Base-by-base conservation (phyloP, 2,329 filamentous ascomycete genomes). In the Chrysoporthe austroafricana region DNA sequence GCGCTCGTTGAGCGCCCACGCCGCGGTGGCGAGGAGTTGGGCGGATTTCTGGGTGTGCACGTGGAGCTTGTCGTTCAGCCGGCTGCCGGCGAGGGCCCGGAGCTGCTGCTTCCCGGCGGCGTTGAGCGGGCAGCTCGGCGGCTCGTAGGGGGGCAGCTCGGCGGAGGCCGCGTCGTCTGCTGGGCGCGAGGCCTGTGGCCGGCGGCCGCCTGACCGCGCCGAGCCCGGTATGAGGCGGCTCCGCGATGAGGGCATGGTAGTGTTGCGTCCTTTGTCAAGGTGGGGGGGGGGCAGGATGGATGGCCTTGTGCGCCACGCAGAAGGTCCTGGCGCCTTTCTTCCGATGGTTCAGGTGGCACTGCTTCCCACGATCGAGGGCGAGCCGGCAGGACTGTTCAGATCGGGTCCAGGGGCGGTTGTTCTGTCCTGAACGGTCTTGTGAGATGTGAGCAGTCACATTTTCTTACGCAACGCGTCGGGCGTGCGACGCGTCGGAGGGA, bases 1-100 rank as follows among this genome's bases (percentile, higher is more conserved):
- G 16, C 69, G 73, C 64, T 87, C 85, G 71, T 88, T 85, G 71
- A 87, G 77, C 71, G 81, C 80, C 61, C 80, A 79, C 14, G 87
- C 81, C 66, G 76, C 79, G 52, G 77, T 77, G 39, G 80, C 80
- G 18, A 88, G 78, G 9, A 83, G 73, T 7, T 78, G 75, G 46
- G 81, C 71, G 5, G 84, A 81, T 34, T 81, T 77, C 62, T 78
- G 78, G 42, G 87, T 77, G 48, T 86, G 83, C 8, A 77, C 73
- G 34, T 83, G 78, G 74, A 85, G 86, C 32, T 74, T 75, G 14
- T 77, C 76, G 21, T 77, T 79, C 63, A 80, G 76, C 59, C 79
- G 79, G 54, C 77, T 79, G 66, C 77, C 78, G 52, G 79, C 77
- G 5, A 88, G 75, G 36, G 83, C 79, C 63, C 76, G 73, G 3